These are phyloP conservation scores for Fonsecaea pedrosoi DNA, from an alignment of 2,329 filamentous ascomycete genomes.

Conservation along the genomic window DNA sequence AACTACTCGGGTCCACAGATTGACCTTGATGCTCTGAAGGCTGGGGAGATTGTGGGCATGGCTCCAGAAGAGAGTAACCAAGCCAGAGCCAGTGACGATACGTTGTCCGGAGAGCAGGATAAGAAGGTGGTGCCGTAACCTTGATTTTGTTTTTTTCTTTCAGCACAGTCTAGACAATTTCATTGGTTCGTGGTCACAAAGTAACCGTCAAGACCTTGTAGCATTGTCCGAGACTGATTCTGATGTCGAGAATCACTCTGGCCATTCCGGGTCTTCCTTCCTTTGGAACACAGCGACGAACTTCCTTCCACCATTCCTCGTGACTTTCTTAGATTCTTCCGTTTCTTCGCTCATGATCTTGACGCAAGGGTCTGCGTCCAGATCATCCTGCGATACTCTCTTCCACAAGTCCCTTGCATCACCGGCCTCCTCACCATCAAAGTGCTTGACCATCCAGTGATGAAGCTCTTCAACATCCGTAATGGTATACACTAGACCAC, in stretches of 20 bases:
- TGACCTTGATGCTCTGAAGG: slow-evolving; percentile 47
- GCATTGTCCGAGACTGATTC: not conserved
- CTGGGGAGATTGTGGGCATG: slow-evolving; percentile 40
- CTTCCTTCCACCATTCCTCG: slow-evolving; percentile 86
- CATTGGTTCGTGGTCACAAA: not conserved
- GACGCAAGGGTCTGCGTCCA: slow-evolving; percentile 65
- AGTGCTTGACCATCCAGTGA: slow-evolving; percentile 57
- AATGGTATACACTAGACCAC: slow-evolving; percentile 91
- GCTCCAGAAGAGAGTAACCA: slow-evolving; percentile 24
- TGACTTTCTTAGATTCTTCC: slow-evolving; percentile 97
- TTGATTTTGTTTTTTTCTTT: not conserved
- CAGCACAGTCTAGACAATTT: not conserved
- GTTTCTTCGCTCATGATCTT: slow-evolving; percentile 75
- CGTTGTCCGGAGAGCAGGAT: slow-evolving; percentile 16
- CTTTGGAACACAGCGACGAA: slow-evolving; percentile 88
- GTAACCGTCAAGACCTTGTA: not conserved
- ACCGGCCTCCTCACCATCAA: slow-evolving; percentile 63
- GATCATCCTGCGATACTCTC: slow-evolving; percentile 66
- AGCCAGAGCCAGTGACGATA: slow-evolving; percentile 23
- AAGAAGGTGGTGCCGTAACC: slow-evolving; percentile 8
- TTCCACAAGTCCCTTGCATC: slow-evolving; percentile 84
- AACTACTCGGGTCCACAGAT: slow-evolving; percentile 63
- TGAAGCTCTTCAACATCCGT: slow-evolving; percentile 96
- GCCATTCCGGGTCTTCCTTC: slow-evolving; percentile 78
- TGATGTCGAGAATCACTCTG: slow-evolving; percentile 15